A percentile compares a stretch with the other conserved stretches of the same genome.
These are phyloP conservation scores for Phaseolus coccineus DNA, from an alignment of 331 rosid species.

Conservation along the genomic window DNA sequence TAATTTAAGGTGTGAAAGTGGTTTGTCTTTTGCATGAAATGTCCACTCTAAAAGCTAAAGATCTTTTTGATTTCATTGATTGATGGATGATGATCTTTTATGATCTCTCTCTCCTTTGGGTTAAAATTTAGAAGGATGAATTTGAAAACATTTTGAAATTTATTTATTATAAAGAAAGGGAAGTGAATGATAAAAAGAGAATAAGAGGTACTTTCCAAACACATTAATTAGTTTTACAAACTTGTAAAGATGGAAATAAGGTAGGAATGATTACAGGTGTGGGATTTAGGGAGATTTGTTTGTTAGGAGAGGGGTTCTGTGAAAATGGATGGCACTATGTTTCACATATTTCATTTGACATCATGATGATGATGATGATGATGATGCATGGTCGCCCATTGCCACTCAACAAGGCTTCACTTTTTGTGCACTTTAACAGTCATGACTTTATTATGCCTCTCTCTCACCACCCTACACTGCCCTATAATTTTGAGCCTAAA, in stretches of 20 bases:
- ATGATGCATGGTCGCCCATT: constrained; percentile 65
- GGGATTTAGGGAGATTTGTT: constrained; percentile 59
- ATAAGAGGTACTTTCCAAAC: constrained; percentile 41
- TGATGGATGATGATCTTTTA: constrained; percentile 70
- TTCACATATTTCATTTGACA: constrained; percentile 50
- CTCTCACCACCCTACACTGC: constrained; percentile 41
- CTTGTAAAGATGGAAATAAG: constrained; percentile 9
- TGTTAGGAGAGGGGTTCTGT: constrained; percentile 40
- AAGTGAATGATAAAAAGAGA: neutral
- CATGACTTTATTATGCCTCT: constrained; percentile 41
- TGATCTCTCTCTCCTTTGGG: constrained; percentile 44
- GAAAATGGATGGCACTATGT: constrained; percentile 38
- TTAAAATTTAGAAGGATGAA: constrained; percentile 50
- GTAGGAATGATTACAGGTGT: constrained; percentile 55
- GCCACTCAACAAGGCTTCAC: constrained; percentile 50
- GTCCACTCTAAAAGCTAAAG: constrained; percentile 52
- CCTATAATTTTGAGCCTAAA: constrained; percentile 64
- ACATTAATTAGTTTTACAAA: constrained; percentile 21
- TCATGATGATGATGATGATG: constrained; percentile 9
- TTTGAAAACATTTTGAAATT: constrained; percentile 25
- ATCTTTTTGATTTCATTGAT: constrained; percentile 63
- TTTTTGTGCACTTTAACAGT: constrained; percentile 54
- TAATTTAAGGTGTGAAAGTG: constrained; percentile 39
- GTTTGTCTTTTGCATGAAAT: constrained; percentile 54
- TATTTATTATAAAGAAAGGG: neutral